A percentile compares a stretch with the other conserved stretches of the same genome.
Evolutionary conservation across 257 asterid genomes (phyloP).

Genomic region (Datura wrightii): DNA sequence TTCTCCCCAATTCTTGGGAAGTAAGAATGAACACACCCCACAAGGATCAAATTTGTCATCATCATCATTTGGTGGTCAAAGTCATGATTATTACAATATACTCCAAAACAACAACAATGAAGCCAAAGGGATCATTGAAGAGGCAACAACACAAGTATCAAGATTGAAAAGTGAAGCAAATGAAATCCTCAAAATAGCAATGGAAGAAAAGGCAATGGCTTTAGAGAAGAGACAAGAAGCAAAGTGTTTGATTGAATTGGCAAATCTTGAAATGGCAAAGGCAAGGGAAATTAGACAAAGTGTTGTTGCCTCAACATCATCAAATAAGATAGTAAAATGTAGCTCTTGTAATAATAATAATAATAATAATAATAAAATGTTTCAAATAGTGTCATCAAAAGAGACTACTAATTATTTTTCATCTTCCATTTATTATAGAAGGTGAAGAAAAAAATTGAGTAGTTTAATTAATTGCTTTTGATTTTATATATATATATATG

Average conservation of each 20-base stretch:
- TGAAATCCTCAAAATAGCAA: conserved; percentile 41
- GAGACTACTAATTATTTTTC: conserved; percentile 30
- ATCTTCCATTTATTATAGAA: conserved; percentile 9
- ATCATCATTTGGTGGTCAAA: conserved; percentile 27
- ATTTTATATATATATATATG: no score
- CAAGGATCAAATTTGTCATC: not conserved
- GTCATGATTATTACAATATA: not conserved
- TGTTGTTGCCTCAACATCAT: conserved; percentile 21
- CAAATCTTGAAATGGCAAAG: conserved; percentile 46
- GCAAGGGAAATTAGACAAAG: conserved; percentile 45
- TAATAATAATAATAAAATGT: no score
- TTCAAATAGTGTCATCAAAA: conserved; percentile 33
- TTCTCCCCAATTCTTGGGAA: not conserved
- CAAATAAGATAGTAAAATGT: conserved; percentile 40
- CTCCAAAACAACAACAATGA: conserved; percentile 29
- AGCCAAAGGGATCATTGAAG: conserved; percentile 1
- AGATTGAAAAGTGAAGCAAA: conserved; percentile 43
- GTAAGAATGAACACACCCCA: not conserved
- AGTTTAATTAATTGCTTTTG: not conserved
- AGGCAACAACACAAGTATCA: conserved; percentile 29
- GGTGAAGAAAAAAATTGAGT: not conserved
- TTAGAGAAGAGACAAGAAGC: conserved; percentile 46
- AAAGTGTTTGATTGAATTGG: conserved; percentile 43
- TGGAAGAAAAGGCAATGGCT: conserved; percentile 45
- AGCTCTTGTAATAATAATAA: conserved; percentile 36